Evolutionary conservation across 2,329 filamentous ascomycete species (phyloP).

Genomic region (Penicillium digitatum): DNA sequence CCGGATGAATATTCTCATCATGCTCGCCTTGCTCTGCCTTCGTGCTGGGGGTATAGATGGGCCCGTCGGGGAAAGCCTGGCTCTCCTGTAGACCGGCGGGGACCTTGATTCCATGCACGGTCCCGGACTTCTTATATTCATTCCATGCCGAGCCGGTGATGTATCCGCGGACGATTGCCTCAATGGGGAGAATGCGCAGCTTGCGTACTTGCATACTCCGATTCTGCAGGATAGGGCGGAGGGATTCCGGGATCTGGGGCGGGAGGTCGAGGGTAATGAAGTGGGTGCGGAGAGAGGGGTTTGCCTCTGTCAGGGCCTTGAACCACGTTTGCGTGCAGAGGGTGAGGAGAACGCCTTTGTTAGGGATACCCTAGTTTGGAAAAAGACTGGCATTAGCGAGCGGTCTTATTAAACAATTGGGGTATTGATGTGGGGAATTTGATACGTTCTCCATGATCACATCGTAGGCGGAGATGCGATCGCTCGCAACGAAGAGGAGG

Average conservation of each 20-base stretch:
- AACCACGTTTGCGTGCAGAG: conserved; percentile 68
- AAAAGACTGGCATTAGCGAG: conserved; percentile 12
- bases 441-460: conserved; percentile 75
- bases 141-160: conserved; percentile 80
- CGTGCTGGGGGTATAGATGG: conserved; percentile 77
- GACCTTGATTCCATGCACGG: conserved; percentile 72
- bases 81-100: conserved; percentile 66
- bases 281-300: conserved; percentile 61
- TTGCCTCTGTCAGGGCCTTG: conserved; percentile 52
- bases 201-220: conserved; percentile 75
- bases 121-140: conserved; percentile 69
- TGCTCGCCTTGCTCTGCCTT: conserved; percentile 77
- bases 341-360: conserved; percentile 65
- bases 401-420: conserved; percentile 11
- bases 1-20: conserved; percentile 80
- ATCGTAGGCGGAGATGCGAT: conserved; percentile 94
- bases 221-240: conserved; percentile 54
- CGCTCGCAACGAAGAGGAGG: conserved; percentile 78
- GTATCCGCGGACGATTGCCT: conserved; percentile 85
- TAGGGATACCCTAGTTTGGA: conserved; percentile 56
- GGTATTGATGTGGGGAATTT: conserved; percentile 40
- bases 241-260: conserved; percentile 42
- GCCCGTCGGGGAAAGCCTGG: conserved; percentile 60
- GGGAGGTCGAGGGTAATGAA: conserved; percentile 59
- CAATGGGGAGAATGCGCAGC: conserved; percentile 70